These are phyloP conservation scores for Backusella westeae DNA, from an alignment of 192 early-diverging fungal genomes.

Conservation along the genomic window DNA sequence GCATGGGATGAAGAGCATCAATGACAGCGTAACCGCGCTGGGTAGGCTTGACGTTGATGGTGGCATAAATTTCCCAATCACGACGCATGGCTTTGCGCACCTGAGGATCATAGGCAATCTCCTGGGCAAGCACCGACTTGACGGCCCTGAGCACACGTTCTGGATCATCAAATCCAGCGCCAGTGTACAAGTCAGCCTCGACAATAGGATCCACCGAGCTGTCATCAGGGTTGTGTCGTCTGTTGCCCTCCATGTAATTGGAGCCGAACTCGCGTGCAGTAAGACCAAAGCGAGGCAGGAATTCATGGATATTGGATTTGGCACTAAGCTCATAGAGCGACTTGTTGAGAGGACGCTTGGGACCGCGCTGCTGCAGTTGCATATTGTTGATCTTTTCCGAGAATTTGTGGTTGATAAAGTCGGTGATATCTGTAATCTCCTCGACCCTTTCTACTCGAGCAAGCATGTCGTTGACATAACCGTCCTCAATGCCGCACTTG, in stretches of 20 bases:
- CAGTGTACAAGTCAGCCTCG: slow-evolving; percentile 51
- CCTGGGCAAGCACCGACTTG: slow-evolving; percentile 65
- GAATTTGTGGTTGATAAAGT: slow-evolving; percentile 64
- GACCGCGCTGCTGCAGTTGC: slow-evolving; percentile 31
- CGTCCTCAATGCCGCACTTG: slow-evolving; percentile 44
- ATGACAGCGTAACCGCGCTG: slow-evolving; percentile 77
- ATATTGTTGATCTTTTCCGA: slow-evolving; percentile 32
- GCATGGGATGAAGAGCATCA: slow-evolving; percentile 72
- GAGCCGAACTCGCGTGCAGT: slow-evolving; percentile 60
- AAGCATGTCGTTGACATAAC: slow-evolving; percentile 47
- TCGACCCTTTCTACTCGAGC: slow-evolving; percentile 55
- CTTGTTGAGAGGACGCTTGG: slow-evolving; percentile 39
- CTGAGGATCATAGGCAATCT: slow-evolving; percentile 79
- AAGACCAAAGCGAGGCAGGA: slow-evolving; percentile 44
- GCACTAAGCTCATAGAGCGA: slow-evolving; percentile 30
- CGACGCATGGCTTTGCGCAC: slow-evolving; percentile 73
- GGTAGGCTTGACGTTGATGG: slow-evolving; percentile 76
- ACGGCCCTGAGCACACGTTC: slow-evolving; percentile 66
- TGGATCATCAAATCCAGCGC: slow-evolving; percentile 43
- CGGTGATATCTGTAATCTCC: slow-evolving; percentile 60
- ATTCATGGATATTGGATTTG: slow-evolving; percentile 18
- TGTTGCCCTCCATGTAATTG: slow-evolving; percentile 50
- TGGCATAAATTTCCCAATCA: slow-evolving; percentile 66
- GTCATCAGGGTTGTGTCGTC: slow-evolving; percentile 66
- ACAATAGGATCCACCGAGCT: slow-evolving; percentile 45